Evolutionary conservation across 2,329 filamentous ascomycete genomes (phyloP), one percentile per base, ranked within the genome.

Genomic region (Tolypocladium capitatum): DNA sequence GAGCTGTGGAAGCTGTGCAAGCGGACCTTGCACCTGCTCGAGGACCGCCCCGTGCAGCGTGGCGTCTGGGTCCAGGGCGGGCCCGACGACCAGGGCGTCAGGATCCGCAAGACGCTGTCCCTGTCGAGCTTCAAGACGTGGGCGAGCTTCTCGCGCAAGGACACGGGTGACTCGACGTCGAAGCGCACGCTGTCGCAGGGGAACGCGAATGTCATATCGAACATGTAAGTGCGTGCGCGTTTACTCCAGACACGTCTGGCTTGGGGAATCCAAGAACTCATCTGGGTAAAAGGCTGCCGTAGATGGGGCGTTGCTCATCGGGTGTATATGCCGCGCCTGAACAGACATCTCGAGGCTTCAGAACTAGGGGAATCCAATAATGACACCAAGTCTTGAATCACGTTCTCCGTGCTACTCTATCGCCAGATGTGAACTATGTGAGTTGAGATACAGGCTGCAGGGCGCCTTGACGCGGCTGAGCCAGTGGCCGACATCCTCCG

Each of bases 1-100:
- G 85, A 90, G 68, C 61, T 68, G 10, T 90, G 84, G 83, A 88
- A 89, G 68, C 73, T 74, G 56, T 63, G 66, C 51, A 89, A 89
- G 76, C 71, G 84, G 45, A 56, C 60, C 41, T 71, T 72, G 55
- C 63, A 66, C 48, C 66, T 77, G 27, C 68, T 80, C 46, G 70
- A 78, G 55, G 75, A 76, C 49, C 63, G 67, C 21, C 67, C 71
- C 43, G 72, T 77, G 30, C 67, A 71, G 46, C 65, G 67, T 34
- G 74, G 74, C 33, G 57, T 63, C 20, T 78, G 76, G 68, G 68
- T 68, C 36, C 76, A 79, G 60, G 75, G 75, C 16, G 67, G 70
- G 38, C 66, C 72, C 31, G 70, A 73, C 18, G 68, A 72, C 4
- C 60, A 65, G 31, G 68, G 68, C 5, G 63, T 66, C 45, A 69